phyloP scores from a whole-genome alignment of 2,329 filamentous ascomycete species.

The Cladophialophora bantiana region DNA sequence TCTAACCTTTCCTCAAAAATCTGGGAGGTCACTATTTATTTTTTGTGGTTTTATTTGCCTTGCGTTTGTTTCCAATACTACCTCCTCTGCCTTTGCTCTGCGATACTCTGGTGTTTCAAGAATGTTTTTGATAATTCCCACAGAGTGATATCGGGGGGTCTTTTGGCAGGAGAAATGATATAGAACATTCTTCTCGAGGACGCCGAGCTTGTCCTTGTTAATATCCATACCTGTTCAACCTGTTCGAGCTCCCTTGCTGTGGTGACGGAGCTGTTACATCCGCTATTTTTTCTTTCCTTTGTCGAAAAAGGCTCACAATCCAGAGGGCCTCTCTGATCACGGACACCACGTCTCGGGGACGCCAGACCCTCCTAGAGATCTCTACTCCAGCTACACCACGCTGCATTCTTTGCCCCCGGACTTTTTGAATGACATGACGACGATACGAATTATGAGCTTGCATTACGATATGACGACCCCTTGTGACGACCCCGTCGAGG shows the following conservation, averaged over 20 bases:
- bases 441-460: slow-evolving; percentile 25
- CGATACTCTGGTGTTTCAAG: background rate
- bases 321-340: background rate
- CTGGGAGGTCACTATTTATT: background rate
- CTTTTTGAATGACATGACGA: slow-evolving; percentile 19
- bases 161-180: background rate
- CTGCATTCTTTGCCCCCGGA: background rate
- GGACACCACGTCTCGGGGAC: background rate
- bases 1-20: background rate
- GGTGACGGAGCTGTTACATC: background rate
- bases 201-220: background rate
- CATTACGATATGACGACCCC: slow-evolving; percentile 12
- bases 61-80: background rate
- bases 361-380: slow-evolving; percentile 6
- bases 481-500: slow-evolving; percentile 6
- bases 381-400: background rate
- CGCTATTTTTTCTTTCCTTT: background rate
- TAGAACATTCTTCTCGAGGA: background rate
- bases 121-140: background rate
- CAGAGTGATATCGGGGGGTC: background rate
- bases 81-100: background rate
- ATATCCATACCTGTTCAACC: background rate
- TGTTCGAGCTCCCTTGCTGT: background rate
- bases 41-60: background rate
- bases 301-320: background rate